These are phyloP conservation scores for Ormosia emarginata DNA, from an alignment of 306 rosid genomes.

Conservation along the genomic window DNA sequence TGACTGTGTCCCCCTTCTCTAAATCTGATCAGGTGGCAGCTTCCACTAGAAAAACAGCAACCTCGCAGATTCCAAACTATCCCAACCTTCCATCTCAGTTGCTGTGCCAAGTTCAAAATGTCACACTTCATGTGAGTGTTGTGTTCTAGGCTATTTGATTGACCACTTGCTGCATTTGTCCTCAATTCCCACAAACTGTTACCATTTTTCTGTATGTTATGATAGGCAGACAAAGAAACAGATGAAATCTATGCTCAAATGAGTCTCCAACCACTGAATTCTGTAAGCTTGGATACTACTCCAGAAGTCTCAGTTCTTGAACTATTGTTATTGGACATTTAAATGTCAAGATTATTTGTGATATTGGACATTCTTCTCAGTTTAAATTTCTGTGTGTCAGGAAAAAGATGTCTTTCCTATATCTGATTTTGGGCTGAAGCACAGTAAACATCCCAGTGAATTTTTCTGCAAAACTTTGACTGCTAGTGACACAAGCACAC, in stretches of 20 bases:
- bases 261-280: constrained; percentile 87
- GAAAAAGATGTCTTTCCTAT: constrained; percentile 87
- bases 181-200: not conserved
- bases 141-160: constrained; percentile 10
- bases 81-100: constrained; percentile 87
- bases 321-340: not conserved
- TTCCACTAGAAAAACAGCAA: constrained; percentile 85
- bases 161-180: not conserved
- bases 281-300: constrained; percentile 52
- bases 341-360: not conserved
- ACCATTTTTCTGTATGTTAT: constrained; percentile 15
- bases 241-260: constrained; percentile 97
- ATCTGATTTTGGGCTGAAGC: constrained; percentile 76
- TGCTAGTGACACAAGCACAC: constrained; percentile 95
- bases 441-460: constrained; percentile 86
- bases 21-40: constrained; percentile 74
- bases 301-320: not conserved
- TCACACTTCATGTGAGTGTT: constrained; percentile 72
- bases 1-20: not conserved
- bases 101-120: constrained; percentile 86
- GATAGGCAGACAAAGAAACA: constrained; percentile 90
- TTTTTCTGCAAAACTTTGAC: constrained; percentile 97
- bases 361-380: constrained; percentile 11
- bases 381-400: constrained; percentile 34
- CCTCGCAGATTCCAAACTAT: constrained; percentile 94